A percentile compares a stretch with the other conserved stretches of the same genome.
phyloP scores from a whole-genome alignment of 2,329 filamentous ascomycete genomes.

The Escovopsis sp. region DNA sequence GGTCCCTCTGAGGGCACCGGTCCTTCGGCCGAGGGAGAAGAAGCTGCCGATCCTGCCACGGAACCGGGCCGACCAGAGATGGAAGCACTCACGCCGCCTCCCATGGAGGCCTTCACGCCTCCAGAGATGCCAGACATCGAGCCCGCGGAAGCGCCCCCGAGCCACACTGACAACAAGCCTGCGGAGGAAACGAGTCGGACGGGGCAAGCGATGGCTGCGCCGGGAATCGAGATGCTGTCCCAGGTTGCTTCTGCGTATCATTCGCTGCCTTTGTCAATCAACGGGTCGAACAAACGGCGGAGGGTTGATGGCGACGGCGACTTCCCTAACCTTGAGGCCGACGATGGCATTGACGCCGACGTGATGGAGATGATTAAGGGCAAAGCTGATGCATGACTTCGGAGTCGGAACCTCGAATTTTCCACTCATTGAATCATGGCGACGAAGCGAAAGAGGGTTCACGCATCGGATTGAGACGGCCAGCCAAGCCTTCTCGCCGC shows the following conservation, averaged over 20 bases:
- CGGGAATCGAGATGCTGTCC: slow-evolving; percentile 26
- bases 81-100: slow-evolving; percentile 75
- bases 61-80: slow-evolving; percentile 66
- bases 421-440: too few relatives aligned
- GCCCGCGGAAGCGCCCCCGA: slow-evolving; percentile 10
- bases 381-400: not conserved
- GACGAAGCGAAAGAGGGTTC: too few relatives aligned
- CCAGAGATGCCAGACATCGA: not conserved
- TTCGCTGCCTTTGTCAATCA: slow-evolving; percentile 32
- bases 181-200: slow-evolving; percentile 8
- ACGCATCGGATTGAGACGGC: too few relatives aligned
- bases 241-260: slow-evolving; percentile 30
- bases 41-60: slow-evolving; percentile 28
- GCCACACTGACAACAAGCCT: slow-evolving; percentile 5
- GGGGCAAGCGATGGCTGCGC: slow-evolving; percentile 8
- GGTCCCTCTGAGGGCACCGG: slow-evolving; percentile 41
- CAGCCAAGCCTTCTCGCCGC: too few relatives aligned
- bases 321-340: slow-evolving; percentile 38
- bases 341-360: slow-evolving; percentile 42
- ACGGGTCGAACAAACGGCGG: slow-evolving; percentile 42
- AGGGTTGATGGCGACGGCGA: slow-evolving; percentile 37
- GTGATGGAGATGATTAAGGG: slow-evolving; percentile 41
- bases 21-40: slow-evolving; percentile 30
- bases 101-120: slow-evolving; percentile 29
- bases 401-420: not conserved